Evolutionary conservation across 2,329 filamentous ascomycete genomes (phyloP), one percentile per base, ranked within the genome.

Genomic region (Venturia effusa): DNA sequence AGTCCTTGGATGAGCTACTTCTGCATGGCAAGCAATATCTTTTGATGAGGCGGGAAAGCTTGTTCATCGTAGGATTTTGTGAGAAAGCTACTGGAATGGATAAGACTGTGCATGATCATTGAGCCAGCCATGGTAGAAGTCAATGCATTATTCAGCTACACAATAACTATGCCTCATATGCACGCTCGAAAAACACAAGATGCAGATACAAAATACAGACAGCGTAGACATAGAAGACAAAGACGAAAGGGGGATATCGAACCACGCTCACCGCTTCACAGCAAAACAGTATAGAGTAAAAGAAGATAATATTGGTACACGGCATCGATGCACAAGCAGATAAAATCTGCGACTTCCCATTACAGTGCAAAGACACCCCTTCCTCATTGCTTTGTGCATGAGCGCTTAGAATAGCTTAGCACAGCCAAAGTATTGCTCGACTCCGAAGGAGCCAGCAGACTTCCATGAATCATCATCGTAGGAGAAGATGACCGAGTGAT

Each of bases 401-500:
- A 41, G 5, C n/a, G 45, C 24, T 24, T 62, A 62, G 27, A 63
- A 63, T 15, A 63, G 51, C n/a, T 77, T 71, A 65, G 78, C 77
- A 73, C 84, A 86, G 67, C 92, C 90, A 84, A 90, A 97, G 81
- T 82, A 81, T 78, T 87, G 85, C 86, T 97, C 92, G 70, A 92
- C 90, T 66, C 78, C 77, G 76, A 86, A 90, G 40, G 77, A 74
- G 69, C 88, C 88, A 37, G 83, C 77, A 48, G 77, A 71, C 86
- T 97, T 97, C 92, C 92, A 97, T 69, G 76, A 67, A 75, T 97
- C 92, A 71, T 95, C 80, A 70, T 83, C 80, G 78, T 83, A 91
- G 69, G 86, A 89, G 85, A 97, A 95, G 80, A 96, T 87, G 75
- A 90, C 86, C 54, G 85, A 83, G 77, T 86, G 83, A 71, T 81